phyloP scores from a whole-genome alignment of 345 rosid genomes.

The Eucalyptus camaldulensis region DNA sequence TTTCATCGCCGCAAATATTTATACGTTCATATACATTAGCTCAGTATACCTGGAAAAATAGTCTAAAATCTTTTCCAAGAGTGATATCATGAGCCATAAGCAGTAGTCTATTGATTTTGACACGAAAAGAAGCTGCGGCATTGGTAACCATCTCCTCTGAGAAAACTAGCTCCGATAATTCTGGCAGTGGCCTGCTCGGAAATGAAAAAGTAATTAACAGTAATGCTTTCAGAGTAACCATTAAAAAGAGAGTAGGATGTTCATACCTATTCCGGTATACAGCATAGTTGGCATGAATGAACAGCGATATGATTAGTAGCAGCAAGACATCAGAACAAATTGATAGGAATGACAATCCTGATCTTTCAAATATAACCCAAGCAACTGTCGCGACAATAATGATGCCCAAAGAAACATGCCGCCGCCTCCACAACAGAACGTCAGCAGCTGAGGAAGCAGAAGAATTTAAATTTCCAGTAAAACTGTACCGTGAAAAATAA shows the following conservation, averaged over 20 bases:
- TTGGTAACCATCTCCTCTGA: conserved; percentile 85
- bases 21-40: background rate
- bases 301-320: conserved; percentile 38
- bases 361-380: conserved; percentile 67
- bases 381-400: conserved; percentile 71
- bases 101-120: conserved; percentile 58
- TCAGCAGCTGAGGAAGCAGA: conserved; percentile 46
- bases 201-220: background rate
- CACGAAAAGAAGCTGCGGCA: conserved; percentile 74
- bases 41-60: conserved; percentile 56
- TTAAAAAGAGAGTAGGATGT: background rate
- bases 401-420: conserved; percentile 47
- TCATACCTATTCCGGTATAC: conserved; percentile 47
- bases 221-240: background rate
- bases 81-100: conserved; percentile 87
- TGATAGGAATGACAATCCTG: conserved; percentile 74
- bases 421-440: conserved; percentile 64
- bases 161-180: conserved; percentile 62
- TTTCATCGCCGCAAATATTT: background rate
- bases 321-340: conserved; percentile 75
- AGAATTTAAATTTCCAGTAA: background rate
- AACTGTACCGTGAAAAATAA: background rate
- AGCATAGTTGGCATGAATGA: conserved; percentile 46
- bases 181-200: conserved; percentile 25
- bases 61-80: conserved; percentile 70